A percentile compares a stretch with the other conserved stretches of the same genome.
phyloP scores from a whole-genome alignment of 345 rosid genomes.

The Gossypium ekmanianum region DNA sequence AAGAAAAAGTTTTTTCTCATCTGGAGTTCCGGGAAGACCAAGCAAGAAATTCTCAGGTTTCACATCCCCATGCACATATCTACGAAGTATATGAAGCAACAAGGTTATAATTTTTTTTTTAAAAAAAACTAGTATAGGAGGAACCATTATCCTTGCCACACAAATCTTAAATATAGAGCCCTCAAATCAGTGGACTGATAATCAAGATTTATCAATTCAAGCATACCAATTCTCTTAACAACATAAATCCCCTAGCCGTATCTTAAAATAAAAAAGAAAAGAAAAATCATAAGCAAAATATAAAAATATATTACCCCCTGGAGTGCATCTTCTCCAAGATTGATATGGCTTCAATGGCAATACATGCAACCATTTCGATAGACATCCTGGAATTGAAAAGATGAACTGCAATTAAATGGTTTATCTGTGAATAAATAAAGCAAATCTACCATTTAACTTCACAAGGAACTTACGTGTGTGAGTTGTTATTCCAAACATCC shows the following conservation, averaged over 20 bases:
- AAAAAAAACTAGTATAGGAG: background rate
- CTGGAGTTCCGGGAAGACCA: slow-evolving; percentile 78
- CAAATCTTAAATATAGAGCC: background rate
- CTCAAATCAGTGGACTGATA: background rate
- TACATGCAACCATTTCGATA: slow-evolving; percentile 83
- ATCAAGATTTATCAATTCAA: background rate
- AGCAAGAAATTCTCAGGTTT: slow-evolving; percentile 97
- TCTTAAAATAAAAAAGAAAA: slow-evolving; percentile 7
- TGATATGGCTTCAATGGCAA: slow-evolving; percentile 87
- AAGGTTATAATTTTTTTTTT: background rate
- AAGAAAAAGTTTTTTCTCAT: slow-evolving; percentile 84
- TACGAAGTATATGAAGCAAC: slow-evolving; percentile 29
- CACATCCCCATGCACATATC: slow-evolving; percentile 97
- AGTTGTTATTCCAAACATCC: slow-evolving; percentile 77
- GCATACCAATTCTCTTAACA: background rate
- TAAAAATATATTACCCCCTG: slow-evolving; percentile 50
- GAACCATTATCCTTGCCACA: background rate
- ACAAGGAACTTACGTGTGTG: slow-evolving; percentile 50
- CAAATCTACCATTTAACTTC: background rate
- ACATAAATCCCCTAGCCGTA: background rate
- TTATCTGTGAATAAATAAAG: slow-evolving; percentile 11
- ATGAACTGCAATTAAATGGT: slow-evolving; percentile 10
- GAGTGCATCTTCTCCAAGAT: slow-evolving; percentile 89
- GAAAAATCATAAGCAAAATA: slow-evolving; percentile 8
- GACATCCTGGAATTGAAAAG: slow-evolving; percentile 56